These are phyloP conservation scores for Suhomyces emberorum DNA, from an alignment of 805 yeast genomes.

Conservation along the genomic window DNA sequence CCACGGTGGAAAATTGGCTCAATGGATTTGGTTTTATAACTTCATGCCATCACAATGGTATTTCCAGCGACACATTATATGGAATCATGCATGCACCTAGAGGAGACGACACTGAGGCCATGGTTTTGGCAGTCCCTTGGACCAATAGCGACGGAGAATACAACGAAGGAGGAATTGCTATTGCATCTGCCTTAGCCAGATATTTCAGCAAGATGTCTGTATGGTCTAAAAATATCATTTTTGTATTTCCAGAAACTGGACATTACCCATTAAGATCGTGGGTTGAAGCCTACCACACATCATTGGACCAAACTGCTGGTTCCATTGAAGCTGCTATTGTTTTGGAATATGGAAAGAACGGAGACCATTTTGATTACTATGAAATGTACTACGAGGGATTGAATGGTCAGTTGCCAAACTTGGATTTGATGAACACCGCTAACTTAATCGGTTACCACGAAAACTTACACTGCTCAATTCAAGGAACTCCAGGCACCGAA, in stretches of 20 bases:
- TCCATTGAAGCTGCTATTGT: conserved; percentile 88
- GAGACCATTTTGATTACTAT: conserved; percentile 67
- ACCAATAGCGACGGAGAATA: conserved; percentile 55
- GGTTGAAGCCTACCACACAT: conserved; percentile 91
- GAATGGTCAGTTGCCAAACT: conserved; percentile 93
- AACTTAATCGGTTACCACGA: conserved; percentile 74
- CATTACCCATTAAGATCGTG: conserved; percentile 70
- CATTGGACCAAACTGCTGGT: conserved; percentile 86
- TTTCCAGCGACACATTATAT: conserved; percentile 54
- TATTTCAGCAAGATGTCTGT: conserved; percentile 83
- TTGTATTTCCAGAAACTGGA: conserved; percentile 77
- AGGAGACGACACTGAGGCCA: conserved; percentile 94
- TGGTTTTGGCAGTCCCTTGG: conserved; percentile 91
- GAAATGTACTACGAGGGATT: conserved; percentile 83
- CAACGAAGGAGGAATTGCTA: conserved; percentile 79
- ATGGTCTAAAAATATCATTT: conserved; percentile 92
- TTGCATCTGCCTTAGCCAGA: conserved; percentile 69
- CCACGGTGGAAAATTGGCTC: conserved; percentile 55
- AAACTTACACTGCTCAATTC: conserved; percentile 65
- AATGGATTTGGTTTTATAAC: conserved; percentile 71
- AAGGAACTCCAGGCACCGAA: conserved; percentile 49
- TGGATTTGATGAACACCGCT: conserved; percentile 84
- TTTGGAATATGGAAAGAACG: conserved; percentile 66
- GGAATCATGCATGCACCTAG: conserved; percentile 88
- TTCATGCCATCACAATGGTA: conserved; percentile 32